Conservation (phyloP, 352 stramenopile genomes). For the Globisporangium mamillatum region DNA sequence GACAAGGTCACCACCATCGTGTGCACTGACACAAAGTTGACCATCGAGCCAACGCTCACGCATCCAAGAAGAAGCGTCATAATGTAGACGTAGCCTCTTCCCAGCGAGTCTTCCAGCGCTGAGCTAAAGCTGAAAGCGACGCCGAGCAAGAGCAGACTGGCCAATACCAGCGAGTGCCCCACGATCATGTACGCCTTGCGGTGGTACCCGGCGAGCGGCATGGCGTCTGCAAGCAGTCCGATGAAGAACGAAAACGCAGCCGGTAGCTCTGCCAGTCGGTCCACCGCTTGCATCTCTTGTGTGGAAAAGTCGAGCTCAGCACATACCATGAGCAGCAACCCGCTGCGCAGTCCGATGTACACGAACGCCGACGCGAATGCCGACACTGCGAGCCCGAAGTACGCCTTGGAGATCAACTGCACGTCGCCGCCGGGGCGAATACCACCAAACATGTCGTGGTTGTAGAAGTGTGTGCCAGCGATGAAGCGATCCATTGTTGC, state of each 20-base stretch:
- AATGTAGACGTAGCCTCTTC: slow-evolving; percentile 10
- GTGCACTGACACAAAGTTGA: slow-evolving; percentile 22
- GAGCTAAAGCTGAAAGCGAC: slow-evolving; percentile 10
- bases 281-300: slow-evolving; percentile 19
- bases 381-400: slow-evolving; percentile 19
- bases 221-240: slow-evolving; percentile 60
- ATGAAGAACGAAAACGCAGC: slow-evolving; percentile 63
- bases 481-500: slow-evolving; percentile 18
- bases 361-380: slow-evolving; percentile 21
- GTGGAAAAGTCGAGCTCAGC: slow-evolving; percentile 13
- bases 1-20: slow-evolving; percentile 20
- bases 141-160: slow-evolving; percentile 3
- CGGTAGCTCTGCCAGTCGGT: slow-evolving; percentile 42
- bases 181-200: slow-evolving; percentile 79
- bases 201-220: slow-evolving; percentile 56
- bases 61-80: slow-evolving; percentile 14
- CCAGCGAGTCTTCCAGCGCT: neutral
- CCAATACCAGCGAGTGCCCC: slow-evolving; percentile 23
- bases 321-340: slow-evolving; percentile 17
- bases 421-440: slow-evolving; percentile 19
- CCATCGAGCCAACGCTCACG: slow-evolving; percentile 22
- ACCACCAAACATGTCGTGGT: slow-evolving; percentile 24
- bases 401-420: slow-evolving; percentile 13
- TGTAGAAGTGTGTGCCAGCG: slow-evolving; percentile 25
- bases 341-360: slow-evolving; percentile 19